Evolutionary conservation across 768 basidiomycete species (phyloP).

Genomic region (Serendipita indica): DNA sequence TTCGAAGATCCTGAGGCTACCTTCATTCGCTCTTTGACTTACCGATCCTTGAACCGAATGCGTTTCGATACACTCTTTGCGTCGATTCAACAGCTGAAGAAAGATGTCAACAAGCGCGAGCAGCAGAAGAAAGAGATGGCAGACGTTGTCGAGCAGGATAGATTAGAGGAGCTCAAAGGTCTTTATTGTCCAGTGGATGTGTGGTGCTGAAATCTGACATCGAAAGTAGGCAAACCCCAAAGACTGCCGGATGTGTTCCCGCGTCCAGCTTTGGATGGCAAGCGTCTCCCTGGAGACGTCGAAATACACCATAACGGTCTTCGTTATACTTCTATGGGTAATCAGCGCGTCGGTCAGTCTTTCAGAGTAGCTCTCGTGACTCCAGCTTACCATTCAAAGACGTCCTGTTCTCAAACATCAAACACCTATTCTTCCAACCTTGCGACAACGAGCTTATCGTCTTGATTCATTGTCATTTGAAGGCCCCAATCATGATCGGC

Average conservation of each 20-base stretch:
- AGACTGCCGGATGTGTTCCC: slow-evolving; percentile 87
- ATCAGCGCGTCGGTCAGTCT: slow-evolving; percentile 74
- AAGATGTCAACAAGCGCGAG: slow-evolving; percentile 92
- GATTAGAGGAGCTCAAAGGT: slow-evolving; percentile 76
- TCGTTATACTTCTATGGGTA: slow-evolving; percentile 75
- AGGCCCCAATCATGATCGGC: slow-evolving; percentile 93
- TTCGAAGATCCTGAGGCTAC: slow-evolving; percentile 95
- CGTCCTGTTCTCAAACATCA: slow-evolving; percentile 90
- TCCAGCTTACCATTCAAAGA: slow-evolving; percentile 32
- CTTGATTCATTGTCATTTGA: slow-evolving; percentile 85
- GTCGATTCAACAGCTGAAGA: slow-evolving; percentile 90
- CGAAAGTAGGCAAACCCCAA: slow-evolving; percentile 45
- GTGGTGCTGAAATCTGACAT: neutral
- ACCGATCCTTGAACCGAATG: slow-evolving; percentile 76
- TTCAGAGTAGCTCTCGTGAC: neutral
- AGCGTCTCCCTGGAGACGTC: slow-evolving; percentile 90
- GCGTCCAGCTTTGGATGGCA: slow-evolving; percentile 86
- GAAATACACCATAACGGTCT: slow-evolving; percentile 98
- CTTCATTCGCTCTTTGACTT: slow-evolving; percentile 89
- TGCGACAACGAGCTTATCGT: slow-evolving; percentile 93
- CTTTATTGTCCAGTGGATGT: neutral
- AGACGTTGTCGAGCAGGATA: slow-evolving; percentile 92
- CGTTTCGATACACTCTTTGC: slow-evolving; percentile 82
- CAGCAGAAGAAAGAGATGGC: slow-evolving; percentile 98
- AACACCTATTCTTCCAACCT: slow-evolving; percentile 97